Base-by-base conservation (phyloP, 140 eudicot genomes). In the Senecio squalidus region DNA sequence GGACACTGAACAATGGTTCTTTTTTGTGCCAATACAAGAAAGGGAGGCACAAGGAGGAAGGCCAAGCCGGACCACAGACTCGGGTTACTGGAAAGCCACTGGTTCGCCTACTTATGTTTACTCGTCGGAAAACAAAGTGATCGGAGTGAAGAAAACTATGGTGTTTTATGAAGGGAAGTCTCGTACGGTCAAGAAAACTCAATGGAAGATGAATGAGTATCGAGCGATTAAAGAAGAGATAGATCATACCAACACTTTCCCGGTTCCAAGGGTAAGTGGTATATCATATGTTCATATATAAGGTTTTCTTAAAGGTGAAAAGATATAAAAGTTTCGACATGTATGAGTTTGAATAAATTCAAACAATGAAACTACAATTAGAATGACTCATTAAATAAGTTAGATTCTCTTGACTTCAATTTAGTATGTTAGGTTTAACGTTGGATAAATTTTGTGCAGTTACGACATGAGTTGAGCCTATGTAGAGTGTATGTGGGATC, bases 11-110 rank as follows among this genome's bases (percentile, higher is more conserved):
- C 94, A 88, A 22, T 88, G 96, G 96, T 88, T 84, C 72, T 88
- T 81, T 64, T 88, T 88, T 39, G 83, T 74, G 27, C 91, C 96
- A 6, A 73, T 76, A 53, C 83, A 81, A 68, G 88, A 88, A 40
- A 60, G 88, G 60, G 96, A 88, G 45, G 94, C 82, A 3, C 81
- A 74, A 53, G 96, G 96, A 23, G 91, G 94, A 29, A 76, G 91
- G 69, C 84, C 96, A 17, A 88, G 80, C 28, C 69, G 96, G 55
- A 79, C 85, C 45, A 88, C 94, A 0, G 66, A 65, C 38, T 52
- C 77, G 6, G 96, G 96, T 23, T 84, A 88, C 64, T 88, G 96
- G 96, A 88, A 88, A 63, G 94, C 94, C 1, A 84, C 96, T 0
- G 96, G 96, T 0, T 88, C 96, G 0, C 94, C 96, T 0, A 43